These are phyloP conservation scores for Paramecium caudatum DNA, from an alignment of 73 alveolate genomes.

Conservation along the genomic window DNA sequence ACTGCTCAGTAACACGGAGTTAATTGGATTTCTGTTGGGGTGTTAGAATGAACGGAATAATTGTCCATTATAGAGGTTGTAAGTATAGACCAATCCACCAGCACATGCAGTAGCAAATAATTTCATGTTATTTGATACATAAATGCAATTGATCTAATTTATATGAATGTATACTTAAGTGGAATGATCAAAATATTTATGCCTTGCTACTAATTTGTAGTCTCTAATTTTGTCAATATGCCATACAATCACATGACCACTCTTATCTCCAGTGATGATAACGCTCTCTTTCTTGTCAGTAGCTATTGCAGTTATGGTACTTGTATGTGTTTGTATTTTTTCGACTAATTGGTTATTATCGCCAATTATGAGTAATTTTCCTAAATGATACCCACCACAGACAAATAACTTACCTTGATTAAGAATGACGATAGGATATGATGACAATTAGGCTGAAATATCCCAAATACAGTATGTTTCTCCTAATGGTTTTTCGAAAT, in stretches of 20 bases:
- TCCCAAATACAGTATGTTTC: constrained; percentile 23
- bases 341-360: constrained; percentile 64
- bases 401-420: constrained; percentile 63
- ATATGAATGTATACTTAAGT: constrained; percentile 28
- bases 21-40: constrained; percentile 80
- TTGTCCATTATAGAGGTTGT: constrained; percentile 80
- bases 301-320: constrained; percentile 75
- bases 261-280: constrained; percentile 78
- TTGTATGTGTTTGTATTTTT: constrained; percentile 51
- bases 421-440: background rate
- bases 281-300: constrained; percentile 70
- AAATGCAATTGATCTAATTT: constrained; percentile 75
- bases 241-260: constrained; percentile 80
- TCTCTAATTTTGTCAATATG: constrained; percentile 40
- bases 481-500: constrained; percentile 65
- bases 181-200: constrained; percentile 69
- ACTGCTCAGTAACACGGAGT: constrained; percentile 78
- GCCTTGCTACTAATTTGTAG: constrained; percentile 59
- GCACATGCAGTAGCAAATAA: constrained; percentile 80
- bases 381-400: constrained; percentile 79
- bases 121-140: constrained; percentile 61
- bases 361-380: constrained; percentile 60
- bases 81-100: constrained; percentile 80
- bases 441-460: background rate
- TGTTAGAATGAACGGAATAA: constrained; percentile 80